phyloP scores from a whole-genome alignment of 257 asterid species.

The Datura wrightii region DNA sequence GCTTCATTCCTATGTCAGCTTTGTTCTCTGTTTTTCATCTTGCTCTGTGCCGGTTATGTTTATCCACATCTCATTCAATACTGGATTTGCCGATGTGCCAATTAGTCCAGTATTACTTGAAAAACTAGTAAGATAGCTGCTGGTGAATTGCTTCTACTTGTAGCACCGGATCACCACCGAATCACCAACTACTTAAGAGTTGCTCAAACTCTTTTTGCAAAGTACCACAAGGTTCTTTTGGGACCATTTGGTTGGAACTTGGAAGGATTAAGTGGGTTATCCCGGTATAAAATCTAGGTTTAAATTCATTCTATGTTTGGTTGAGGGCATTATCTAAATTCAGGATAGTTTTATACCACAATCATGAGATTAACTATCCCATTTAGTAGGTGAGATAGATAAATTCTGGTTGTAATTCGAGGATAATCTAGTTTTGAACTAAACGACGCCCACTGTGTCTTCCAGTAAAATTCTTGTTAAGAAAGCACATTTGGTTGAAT shows the following conservation, averaged over 20 bases:
- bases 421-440: no score
- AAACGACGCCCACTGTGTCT: no score
- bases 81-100: background rate
- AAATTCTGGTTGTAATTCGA: no score
- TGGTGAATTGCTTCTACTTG: background rate
- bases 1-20: background rate
- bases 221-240: background rate
- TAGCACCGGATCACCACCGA: background rate
- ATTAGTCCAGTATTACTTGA: background rate
- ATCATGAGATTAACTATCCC: no score
- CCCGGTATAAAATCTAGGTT: no score
- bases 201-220: background rate
- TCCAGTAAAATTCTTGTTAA: no score
- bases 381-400: no score
- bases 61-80: background rate
- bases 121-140: background rate
- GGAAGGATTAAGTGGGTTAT: no score
- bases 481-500: background rate
- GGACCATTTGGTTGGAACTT: no score
- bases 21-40: background rate
- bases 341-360: no score
- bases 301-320: no score
- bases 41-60: background rate
- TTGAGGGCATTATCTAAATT: no score
- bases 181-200: background rate